phyloP scores from a whole-genome alignment of 345 rosid species.

The Populus tremula region DNA sequence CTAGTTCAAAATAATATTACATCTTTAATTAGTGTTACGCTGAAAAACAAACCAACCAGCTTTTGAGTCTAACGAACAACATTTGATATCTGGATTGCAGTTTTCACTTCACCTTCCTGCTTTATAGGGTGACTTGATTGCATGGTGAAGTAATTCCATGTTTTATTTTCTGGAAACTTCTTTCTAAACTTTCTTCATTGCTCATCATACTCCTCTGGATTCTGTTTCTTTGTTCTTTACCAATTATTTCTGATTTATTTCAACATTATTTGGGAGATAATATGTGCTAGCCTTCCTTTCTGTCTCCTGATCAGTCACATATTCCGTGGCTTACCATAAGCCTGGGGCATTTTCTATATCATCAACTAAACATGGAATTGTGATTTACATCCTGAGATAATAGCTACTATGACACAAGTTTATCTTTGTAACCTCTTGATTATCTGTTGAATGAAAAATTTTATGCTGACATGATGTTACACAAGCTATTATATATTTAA shows the following conservation, averaged over 20 bases:
- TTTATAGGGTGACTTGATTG: neutral
- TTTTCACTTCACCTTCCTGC: neutral
- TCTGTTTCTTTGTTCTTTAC: neutral
- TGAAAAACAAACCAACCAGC: neutral
- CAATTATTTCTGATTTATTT: neutral
- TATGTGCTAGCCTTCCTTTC: neutral
- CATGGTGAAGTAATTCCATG: neutral
- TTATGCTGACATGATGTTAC: neutral
- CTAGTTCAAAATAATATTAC: neutral
- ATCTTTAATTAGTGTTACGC: neutral
- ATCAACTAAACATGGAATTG: neutral
- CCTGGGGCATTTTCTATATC: neutral
- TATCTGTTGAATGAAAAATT: neutral
- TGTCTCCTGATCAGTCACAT: neutral
- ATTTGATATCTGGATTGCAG: neutral
- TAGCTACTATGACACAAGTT: neutral
- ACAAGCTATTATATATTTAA: neutral
- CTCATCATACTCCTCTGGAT: neutral
- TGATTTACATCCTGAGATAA: neutral
- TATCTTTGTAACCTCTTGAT: neutral
- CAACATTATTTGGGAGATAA: neutral
- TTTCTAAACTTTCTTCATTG: neutral
- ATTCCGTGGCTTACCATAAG: neutral
- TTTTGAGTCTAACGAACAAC: neutral
- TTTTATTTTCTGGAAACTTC: neutral